Evolutionary conservation across 345 rosid species (phyloP), one percentile per base, ranked within the genome.

Genomic region (Trapa incisa): DNA sequence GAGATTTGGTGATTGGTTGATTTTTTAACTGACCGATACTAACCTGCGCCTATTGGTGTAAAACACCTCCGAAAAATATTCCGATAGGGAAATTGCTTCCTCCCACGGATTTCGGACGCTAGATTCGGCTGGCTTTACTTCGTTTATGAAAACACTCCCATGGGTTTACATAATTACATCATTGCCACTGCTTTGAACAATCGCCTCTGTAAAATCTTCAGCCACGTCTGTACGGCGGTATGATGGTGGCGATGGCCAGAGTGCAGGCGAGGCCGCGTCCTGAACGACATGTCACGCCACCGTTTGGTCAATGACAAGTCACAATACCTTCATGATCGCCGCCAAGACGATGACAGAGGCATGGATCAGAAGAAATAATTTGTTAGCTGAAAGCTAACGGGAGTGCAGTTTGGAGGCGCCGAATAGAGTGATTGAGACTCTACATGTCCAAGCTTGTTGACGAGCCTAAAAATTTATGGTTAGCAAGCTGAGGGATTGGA

Each of bases 381-480:
- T 22, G 29, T 22, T 22, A 22, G 29, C 29, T 22, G 29, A 22
- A 22, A 22, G 29, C 29, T 22, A 22, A 22, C 80, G 75, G 57
- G 76, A 57, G 39, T 89, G 82, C 41, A 71, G 72, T 29, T 65
- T 83, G 74, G 81, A 75, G 64, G 85, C 78, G 48, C 64, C 89
- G 60, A 88, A 92, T 47, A 80, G 73, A 47, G 82, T 66, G 35
- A 84, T 84, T 66, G 89, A 84, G 73, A 74, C 69, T 70, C 69
- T 87, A 89, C 65, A 72, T 73, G 43, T 71, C 71, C 68, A 81
- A 79, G 77, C 85, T 86, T 37, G 85, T 80, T 3, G 88, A 78
- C 41, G 98, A 89, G 83, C 96, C 4, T 22, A 22, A 22, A 78
- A 84, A 66, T 78, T 71, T 63, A 75, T 92, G 64, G 85, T 82